Percentiles rank a stretch among this genome's conserved stretches.
Conservation (phyloP, 306 rosid species). For the Medicago truncatula region DNA sequence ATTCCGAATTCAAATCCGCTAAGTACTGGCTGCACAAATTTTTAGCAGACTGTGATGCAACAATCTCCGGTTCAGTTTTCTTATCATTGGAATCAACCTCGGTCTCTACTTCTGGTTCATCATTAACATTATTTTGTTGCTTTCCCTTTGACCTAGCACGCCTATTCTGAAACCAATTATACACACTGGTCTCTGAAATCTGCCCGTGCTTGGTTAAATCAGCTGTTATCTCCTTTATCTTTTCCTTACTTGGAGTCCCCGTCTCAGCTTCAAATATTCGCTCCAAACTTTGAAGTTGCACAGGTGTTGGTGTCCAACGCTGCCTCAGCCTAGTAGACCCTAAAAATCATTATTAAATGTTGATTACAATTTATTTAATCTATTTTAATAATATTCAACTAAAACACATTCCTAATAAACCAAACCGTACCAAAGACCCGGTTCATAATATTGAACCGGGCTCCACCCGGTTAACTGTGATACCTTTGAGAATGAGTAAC, state of each 20-base stretch:
- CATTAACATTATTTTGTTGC: constrained; percentile 58
- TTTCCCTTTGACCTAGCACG: constrained; percentile 93
- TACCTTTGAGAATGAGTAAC: no score
- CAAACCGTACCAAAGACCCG: no score
- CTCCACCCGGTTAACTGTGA: no score
- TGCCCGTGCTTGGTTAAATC: constrained; percentile 89
- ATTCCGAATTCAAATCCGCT: constrained; percentile 71
- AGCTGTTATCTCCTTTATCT: constrained; percentile 82
- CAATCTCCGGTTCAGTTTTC: constrained; percentile 66
- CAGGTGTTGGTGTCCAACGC: constrained; percentile 84
- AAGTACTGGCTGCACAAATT: constrained; percentile 66
- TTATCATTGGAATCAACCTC: constrained; percentile 87
- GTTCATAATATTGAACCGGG: no score
- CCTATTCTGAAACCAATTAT: constrained; percentile 96
- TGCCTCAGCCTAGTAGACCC: constrained; percentile 47
- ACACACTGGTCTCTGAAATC: constrained; percentile 85
- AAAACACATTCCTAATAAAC: no score
- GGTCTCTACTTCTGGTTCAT: constrained; percentile 80
- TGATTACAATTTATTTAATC: no score
- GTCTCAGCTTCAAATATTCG: constrained; percentile 76
- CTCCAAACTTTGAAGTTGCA: constrained; percentile 90
- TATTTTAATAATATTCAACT: no score
- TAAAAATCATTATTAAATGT: no score
- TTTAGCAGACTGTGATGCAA: constrained; percentile 62
- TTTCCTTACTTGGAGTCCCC: constrained; percentile 93